Conservation (phyloP, 352 stramenopile species). For the Pseudoperonospora humuli region DNA sequence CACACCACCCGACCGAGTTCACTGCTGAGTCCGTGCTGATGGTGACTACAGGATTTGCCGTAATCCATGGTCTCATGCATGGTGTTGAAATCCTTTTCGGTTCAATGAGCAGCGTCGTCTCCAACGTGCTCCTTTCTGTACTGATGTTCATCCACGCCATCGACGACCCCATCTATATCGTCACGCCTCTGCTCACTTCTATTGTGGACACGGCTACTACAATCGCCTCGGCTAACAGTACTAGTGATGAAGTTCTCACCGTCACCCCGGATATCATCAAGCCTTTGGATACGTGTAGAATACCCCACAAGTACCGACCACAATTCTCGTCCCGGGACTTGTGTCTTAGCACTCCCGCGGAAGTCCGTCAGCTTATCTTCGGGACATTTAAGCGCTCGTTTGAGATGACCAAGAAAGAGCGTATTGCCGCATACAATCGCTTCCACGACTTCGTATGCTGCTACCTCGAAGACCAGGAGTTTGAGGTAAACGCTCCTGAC, state of each 20-base stretch:
- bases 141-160: constrained; percentile 24
- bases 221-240: background rate
- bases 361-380: constrained; percentile 18
- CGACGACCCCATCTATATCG: constrained; percentile 23
- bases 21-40: constrained; percentile 19
- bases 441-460: constrained; percentile 26
- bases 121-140: constrained; percentile 11
- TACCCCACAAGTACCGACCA: too few relatives aligned
- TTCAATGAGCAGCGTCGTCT: constrained; percentile 16
- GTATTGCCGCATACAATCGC: constrained; percentile 15
- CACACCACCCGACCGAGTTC: constrained; percentile 19
- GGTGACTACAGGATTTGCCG: constrained; percentile 8
- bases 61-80: constrained; percentile 16
- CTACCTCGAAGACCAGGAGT: constrained; percentile 18
- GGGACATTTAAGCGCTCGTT: constrained; percentile 9
- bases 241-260: background rate
- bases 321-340: constrained; percentile 16
- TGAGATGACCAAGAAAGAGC: constrained; percentile 10
- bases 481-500: constrained; percentile 16
- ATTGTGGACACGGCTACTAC: constrained; percentile 11
- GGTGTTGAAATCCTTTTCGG: constrained; percentile 14
- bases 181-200: constrained; percentile 19
- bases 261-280: constrained; percentile 6
- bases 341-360: constrained; percentile 7
- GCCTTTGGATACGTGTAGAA: constrained; percentile 6